Evolutionary conservation across 2,329 filamentous ascomycete genomes (phyloP).

Genomic region (Neofusicoccum laricinum): DNA sequence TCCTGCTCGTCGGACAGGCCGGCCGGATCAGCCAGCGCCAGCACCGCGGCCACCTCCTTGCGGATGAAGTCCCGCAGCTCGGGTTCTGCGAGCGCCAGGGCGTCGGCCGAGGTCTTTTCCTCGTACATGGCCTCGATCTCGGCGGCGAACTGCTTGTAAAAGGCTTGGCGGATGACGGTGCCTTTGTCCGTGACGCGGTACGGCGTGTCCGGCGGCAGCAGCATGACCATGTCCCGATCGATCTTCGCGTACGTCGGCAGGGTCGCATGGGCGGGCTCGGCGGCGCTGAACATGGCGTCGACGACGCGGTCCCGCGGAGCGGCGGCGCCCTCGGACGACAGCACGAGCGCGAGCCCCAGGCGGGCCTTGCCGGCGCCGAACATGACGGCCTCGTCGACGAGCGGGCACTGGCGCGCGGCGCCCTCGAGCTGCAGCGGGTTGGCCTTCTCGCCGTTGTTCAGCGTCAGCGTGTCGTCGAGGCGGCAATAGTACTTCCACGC

Average conservation of each 20-base stretch:
- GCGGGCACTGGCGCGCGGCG: constrained; percentile 49
- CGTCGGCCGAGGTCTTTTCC: constrained; percentile 20
- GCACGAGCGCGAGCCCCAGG: constrained; percentile 55
- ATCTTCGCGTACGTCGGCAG: constrained; percentile 55
- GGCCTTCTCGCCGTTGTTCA: constrained; percentile 52
- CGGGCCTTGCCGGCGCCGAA: constrained; percentile 55
- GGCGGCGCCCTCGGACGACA: constrained; percentile 42
- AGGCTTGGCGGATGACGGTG: constrained; percentile 53
- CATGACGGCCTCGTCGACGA: constrained; percentile 56
- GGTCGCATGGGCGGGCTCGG: constrained; percentile 52
- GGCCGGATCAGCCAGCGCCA: constrained; percentile 21
- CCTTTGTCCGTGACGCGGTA: constrained; percentile 58
- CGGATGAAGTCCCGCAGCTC: constrained; percentile 33
- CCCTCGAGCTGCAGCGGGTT: constrained; percentile 53
- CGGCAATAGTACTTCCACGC: constrained; percentile 49
- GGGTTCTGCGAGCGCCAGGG: constrained; percentile 25
- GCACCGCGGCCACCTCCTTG: constrained; percentile 21
- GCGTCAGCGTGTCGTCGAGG: constrained; percentile 47
- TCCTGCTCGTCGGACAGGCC: constrained; percentile 36
- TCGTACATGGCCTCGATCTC: constrained; percentile 48
- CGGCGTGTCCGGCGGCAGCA: constrained; percentile 44
- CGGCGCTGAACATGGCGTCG: constrained; percentile 47
- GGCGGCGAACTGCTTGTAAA: constrained; percentile 49
- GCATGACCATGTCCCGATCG: constrained; percentile 52
- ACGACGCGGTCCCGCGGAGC: constrained; percentile 47